Evolutionary conservation across 2,329 filamentous ascomycete genomes (phyloP), one percentile per base, ranked within the genome.

Genomic region (Fusarium sp.): DNA sequence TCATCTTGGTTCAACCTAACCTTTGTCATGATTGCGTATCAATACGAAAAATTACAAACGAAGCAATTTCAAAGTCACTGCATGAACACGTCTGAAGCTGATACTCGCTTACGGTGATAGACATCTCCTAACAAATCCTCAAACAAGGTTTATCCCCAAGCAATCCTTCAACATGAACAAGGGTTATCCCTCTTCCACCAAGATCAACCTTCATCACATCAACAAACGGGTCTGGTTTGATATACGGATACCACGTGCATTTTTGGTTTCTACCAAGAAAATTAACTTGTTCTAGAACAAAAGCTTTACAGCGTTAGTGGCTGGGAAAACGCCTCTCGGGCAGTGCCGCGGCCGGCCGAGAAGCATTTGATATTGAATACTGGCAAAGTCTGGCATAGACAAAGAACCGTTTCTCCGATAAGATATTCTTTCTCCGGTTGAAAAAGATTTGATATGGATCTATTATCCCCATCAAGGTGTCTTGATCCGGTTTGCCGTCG

Each of bases 201-300:
- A 21, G 16, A 43, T 23, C 24, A 29, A 39, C 24, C 21, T 24
- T 20, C 12, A 20, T 62, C 44, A 33, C 38, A 43, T 38, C 21
- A 54, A 23, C 21, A 61, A 38, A 41, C 57, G 38, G 23, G 26
- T n/a, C 31, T 28, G 23, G 37, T 20, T 20, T 56, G 44, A 42
- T 39, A 37, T 26, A n/a, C n/a, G n/a, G n/a, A n/a, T n/a, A 43
- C n/a, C 26, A 38, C 35, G 35, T 41, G 18, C 12, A 35, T 18
- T 41, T 20, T 46, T 42, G 38, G 42, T 21, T 58, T 49, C 18
- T 10, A 46, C 16, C 24, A 21, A 39, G 13, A 26, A 44, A 38
- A 54, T 43, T 42, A 35, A 69, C 49, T 57, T 49, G 48, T 73
- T 73, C 66, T 72, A 66, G 71, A 73, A 73, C 46, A 41, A 46